phyloP scores from a whole-genome alignment of 768 basidiomycete species.

The Suillus weaverae region DNA sequence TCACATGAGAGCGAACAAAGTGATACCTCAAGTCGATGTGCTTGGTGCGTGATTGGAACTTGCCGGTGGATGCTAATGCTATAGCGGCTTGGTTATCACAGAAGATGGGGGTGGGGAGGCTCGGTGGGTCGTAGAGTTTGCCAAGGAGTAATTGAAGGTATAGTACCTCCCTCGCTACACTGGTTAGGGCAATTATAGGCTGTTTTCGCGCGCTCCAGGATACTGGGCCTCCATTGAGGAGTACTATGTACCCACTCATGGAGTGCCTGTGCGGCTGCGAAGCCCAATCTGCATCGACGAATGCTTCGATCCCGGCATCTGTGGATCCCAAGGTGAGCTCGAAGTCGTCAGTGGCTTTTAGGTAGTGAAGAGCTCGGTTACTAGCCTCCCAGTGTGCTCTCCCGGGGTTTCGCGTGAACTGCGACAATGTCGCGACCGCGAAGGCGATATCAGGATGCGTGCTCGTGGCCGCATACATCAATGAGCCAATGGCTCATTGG shows the following conservation, averaged over 20 bases:
- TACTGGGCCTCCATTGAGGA: constrained; percentile 13
- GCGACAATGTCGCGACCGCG: too few relatives aligned
- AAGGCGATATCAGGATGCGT: too few relatives aligned
- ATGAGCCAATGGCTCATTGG: too few relatives aligned
- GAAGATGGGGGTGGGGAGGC: constrained; percentile 7
- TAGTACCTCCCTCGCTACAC: background rate
- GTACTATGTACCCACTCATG: constrained; percentile 9
- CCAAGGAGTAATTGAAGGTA: constrained; percentile 18
- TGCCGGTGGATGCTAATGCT: constrained; percentile 26
- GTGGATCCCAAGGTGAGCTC: background rate
- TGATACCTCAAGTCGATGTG: constrained; percentile 40
- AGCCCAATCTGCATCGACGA: too few relatives aligned
- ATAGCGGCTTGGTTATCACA: constrained; percentile 33
- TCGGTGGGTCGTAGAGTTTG: constrained; percentile 11
- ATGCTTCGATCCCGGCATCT: too few relatives aligned
- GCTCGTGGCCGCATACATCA: too few relatives aligned
- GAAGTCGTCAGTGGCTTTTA: too few relatives aligned
- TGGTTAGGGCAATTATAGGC: constrained; percentile 15
- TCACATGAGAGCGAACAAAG: constrained; percentile 20
- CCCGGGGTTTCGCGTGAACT: too few relatives aligned
- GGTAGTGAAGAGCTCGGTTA: too few relatives aligned
- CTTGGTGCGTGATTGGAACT: constrained; percentile 34
- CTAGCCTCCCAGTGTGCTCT: too few relatives aligned
- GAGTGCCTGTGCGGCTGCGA: too few relatives aligned
- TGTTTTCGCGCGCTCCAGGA: constrained; percentile 20